Conservation (phyloP, 306 rosid genomes). For the Dryas alaskensis region DNA sequence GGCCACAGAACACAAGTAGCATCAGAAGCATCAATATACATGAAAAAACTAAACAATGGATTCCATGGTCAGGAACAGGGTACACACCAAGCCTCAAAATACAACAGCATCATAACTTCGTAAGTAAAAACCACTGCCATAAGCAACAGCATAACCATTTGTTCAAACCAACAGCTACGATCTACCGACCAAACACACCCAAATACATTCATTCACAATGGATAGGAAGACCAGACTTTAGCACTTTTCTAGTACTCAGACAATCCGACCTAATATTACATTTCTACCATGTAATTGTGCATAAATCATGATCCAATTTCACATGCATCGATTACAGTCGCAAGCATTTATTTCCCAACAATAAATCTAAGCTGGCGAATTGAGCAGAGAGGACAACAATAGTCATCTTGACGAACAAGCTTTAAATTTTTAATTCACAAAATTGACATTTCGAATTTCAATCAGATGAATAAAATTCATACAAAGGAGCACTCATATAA, state of each 20-base stretch:
- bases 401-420: too few relatives aligned
- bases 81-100: neutral
- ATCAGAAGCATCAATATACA: neutral
- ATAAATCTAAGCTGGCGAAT: too few relatives aligned
- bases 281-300: neutral
- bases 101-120: neutral
- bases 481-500: neutral
- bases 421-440: too few relatives aligned
- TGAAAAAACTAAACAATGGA: neutral
- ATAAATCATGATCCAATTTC: neutral
- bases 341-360: too few relatives aligned
- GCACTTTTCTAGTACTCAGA: neutral
- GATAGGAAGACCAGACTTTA: neutral
- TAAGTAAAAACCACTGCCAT: neutral
- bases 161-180: neutral
- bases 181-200: neutral
- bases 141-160: neutral
- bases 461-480: neutral
- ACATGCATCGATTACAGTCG: too few relatives aligned
- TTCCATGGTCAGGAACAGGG: too few relatives aligned
- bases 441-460: too few relatives aligned
- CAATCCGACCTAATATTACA: too few relatives aligned
- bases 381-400: too few relatives aligned
- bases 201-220: neutral
- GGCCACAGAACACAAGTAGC: neutral